These are phyloP conservation scores for Kurtzmaniella natalensis DNA, from an alignment of 1,139 yeast genomes.

Conservation along the genomic window DNA sequence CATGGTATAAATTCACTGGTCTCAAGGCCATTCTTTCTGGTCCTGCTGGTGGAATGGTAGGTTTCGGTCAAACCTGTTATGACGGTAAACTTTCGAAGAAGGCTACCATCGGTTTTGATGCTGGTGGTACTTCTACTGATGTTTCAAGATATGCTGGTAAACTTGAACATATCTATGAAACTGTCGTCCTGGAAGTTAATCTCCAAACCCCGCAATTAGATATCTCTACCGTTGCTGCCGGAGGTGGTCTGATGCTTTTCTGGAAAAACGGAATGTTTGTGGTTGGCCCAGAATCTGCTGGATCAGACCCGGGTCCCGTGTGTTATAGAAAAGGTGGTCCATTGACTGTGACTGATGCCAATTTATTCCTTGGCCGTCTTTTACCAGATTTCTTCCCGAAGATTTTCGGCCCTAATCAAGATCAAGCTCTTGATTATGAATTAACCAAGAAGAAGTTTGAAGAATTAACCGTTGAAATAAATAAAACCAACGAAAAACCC, in stretches of 20 bases:
- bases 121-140: conserved; percentile 48
- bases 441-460: conserved; percentile 25
- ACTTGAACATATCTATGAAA: conserved; percentile 40
- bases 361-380: conserved; percentile 37
- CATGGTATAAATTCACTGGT: conserved; percentile 46
- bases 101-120: conserved; percentile 46
- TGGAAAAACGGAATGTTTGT: conserved; percentile 46
- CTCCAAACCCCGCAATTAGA: conserved; percentile 45
- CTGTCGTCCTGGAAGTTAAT: conserved; percentile 40
- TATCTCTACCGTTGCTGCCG: conserved; percentile 46
- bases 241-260: conserved; percentile 44
- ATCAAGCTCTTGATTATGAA: conserved; percentile 34
- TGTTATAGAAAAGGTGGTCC: conserved; percentile 47
- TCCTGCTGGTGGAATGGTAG: conserved; percentile 53
- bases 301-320: conserved; percentile 46
- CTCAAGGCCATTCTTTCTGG: conserved; percentile 45
- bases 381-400: conserved; percentile 39
- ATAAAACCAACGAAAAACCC: conserved; percentile 14
- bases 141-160: conserved; percentile 38
- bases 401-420: conserved; percentile 42
- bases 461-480: conserved; percentile 31
- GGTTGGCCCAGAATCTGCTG: conserved; percentile 46
- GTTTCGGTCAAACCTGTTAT: conserved; percentile 42
- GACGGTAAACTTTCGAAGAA: conserved; percentile 20
- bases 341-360: conserved; percentile 45